These are phyloP conservation scores for Aspergillus neoniger DNA, from an alignment of 2,329 filamentous ascomycete species.

Conservation along the genomic window DNA sequence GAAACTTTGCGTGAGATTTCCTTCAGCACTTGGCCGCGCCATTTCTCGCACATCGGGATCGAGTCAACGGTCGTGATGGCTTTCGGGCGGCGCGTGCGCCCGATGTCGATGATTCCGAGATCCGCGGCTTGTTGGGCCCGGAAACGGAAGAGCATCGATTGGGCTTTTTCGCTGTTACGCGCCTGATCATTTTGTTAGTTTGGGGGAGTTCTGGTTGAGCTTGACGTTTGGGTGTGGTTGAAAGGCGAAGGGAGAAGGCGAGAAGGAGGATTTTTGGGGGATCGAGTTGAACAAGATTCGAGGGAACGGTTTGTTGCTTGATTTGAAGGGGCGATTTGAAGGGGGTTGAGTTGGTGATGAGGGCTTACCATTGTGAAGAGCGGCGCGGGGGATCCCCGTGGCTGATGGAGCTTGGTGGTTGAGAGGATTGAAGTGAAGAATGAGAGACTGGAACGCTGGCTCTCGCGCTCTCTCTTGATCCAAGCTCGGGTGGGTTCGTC, in stretches of 20 bases:
- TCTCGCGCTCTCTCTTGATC: conserved; percentile 12
- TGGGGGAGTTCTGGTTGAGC: conserved; percentile 18
- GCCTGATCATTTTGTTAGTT: conserved; percentile 57
- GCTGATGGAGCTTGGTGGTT: conserved; percentile 19
- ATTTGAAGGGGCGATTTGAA: background rate
- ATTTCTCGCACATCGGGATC: conserved; percentile 91
- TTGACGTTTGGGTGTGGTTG: background rate
- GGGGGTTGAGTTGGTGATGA: background rate
- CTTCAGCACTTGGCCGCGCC: conserved; percentile 95
- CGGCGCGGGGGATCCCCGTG: conserved; percentile 20
- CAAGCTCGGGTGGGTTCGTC: conserved; percentile 25
- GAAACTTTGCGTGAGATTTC: conserved; percentile 97
- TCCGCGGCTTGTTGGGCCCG: conserved; percentile 95
- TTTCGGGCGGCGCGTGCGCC: conserved; percentile 85
- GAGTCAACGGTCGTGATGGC: conserved; percentile 82
- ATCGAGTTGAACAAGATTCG: background rate
- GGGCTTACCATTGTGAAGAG: conserved; percentile 34
- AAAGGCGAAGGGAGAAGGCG: background rate
- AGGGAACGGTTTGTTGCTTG: background rate
- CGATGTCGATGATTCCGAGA: conserved; percentile 91
- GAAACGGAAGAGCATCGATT: conserved; percentile 99
- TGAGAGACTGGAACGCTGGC: conserved; percentile 14
- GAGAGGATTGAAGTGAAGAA: conserved; percentile 19
- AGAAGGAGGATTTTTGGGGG: background rate
- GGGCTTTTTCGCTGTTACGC: conserved; percentile 96